Evolutionary conservation across 2,329 filamentous ascomycete species (phyloP).

Genomic region (Apiospora rasikravindrae): DNA sequence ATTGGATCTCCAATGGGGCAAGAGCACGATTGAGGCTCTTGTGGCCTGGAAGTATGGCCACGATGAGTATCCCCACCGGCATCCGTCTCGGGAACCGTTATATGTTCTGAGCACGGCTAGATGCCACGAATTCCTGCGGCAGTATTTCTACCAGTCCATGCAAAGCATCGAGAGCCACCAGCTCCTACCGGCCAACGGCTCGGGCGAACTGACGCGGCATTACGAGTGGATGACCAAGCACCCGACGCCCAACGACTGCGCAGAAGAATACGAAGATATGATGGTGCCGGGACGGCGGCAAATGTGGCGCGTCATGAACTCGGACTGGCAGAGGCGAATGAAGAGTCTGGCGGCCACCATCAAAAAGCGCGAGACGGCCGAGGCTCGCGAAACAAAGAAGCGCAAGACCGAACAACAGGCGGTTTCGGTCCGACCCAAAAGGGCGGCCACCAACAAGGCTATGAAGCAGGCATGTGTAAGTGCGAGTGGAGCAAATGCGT

Average conservation of each 20-base stretch:
- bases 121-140: constrained; percentile 14
- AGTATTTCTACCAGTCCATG: constrained; percentile 9
- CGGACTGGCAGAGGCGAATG: constrained; percentile 1
- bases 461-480: not conserved
- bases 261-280: constrained; percentile 3
- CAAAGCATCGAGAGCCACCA: not conserved
- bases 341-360: constrained; percentile 9
- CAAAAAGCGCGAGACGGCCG: not conserved
- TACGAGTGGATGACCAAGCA: constrained; percentile 1
- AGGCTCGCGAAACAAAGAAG: not conserved
- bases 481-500: not conserved
- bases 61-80: not conserved
- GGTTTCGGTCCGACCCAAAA: not conserved
- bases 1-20: not conserved
- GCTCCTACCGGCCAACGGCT: not conserved
- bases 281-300: not conserved
- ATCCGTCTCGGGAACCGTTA: constrained; percentile 5
- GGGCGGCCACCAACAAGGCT: not conserved
- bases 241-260: constrained; percentile 7
- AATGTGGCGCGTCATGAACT: constrained; percentile 8
- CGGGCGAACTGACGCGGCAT: not conserved
- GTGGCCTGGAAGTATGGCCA: constrained; percentile 16
- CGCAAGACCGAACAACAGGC: not conserved
- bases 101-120: not conserved
- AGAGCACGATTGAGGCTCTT: not conserved